A percentile compares a stretch with the other conserved stretches of the same genome.
These are phyloP conservation scores for Clausena lansium DNA, from an alignment of 345 rosid genomes.

Conservation along the genomic window DNA sequence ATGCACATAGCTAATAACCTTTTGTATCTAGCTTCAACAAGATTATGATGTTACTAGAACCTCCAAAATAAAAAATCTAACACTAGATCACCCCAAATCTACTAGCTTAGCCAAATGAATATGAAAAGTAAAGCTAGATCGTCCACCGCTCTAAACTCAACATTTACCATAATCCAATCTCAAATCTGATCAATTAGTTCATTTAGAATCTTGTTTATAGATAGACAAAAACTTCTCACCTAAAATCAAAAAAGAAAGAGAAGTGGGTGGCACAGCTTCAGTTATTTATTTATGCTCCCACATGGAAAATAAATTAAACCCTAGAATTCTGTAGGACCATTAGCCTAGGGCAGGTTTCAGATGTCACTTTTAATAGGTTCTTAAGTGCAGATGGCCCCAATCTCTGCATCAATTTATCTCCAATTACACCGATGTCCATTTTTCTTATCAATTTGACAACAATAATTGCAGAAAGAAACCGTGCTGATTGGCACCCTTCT, in stretches of 20 bases:
- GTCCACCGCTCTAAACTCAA: too few relatives aligned
- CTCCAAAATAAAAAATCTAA: background rate
- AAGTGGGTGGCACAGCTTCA: conserved; percentile 1
- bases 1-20: background rate
- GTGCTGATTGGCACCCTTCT: background rate
- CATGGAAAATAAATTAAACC: background rate
- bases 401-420: background rate
- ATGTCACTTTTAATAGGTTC: background rate
- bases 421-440: background rate
- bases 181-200: too few relatives aligned
- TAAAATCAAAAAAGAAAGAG: background rate
- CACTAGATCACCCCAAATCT: background rate
- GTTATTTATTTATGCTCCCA: background rate
- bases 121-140: too few relatives aligned
- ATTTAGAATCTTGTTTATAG: too few relatives aligned
- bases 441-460: background rate
- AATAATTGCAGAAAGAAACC: conserved; percentile 4
- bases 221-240: background rate
- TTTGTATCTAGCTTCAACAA: background rate
- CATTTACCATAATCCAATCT: too few relatives aligned
- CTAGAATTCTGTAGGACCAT: background rate
- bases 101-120: too few relatives aligned
- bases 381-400: background rate
- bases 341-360: background rate
- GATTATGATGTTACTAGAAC: background rate